A percentile compares a stretch with the other conserved stretches of the same genome.
These are phyloP conservation scores for Lecanicillium sp. DNA, from an alignment of 2,329 filamentous ascomycete genomes.

Conservation along the genomic window DNA sequence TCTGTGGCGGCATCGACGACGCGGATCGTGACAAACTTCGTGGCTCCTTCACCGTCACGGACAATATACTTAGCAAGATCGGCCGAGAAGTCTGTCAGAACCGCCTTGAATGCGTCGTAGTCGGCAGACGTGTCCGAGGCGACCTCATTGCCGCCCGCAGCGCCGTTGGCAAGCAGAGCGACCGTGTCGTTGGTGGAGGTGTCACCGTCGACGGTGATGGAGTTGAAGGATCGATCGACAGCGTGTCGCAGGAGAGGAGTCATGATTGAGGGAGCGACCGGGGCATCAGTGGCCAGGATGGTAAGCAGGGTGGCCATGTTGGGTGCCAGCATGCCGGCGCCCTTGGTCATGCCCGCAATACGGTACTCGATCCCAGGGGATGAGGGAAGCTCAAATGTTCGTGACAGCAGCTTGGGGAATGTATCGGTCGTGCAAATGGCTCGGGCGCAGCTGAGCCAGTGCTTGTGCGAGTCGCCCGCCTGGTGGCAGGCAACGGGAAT, in stretches of 20 bases:
- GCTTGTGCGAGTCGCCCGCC: constrained; percentile 67
- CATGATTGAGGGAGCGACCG: constrained; percentile 62
- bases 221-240: constrained; percentile 84
- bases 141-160: constrained; percentile 66
- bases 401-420: constrained; percentile 90
- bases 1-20: constrained; percentile 67
- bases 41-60: constrained; percentile 92
- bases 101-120: constrained; percentile 60
- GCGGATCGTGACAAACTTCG: constrained; percentile 92
- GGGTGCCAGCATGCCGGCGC: constrained; percentile 97
- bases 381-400: constrained; percentile 75
- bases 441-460: constrained; percentile 80
- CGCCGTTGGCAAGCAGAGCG: constrained; percentile 90
- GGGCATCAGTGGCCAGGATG: constrained; percentile 85
- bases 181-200: constrained; percentile 97
- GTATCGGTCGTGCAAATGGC: constrained; percentile 98
- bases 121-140: constrained; percentile 47
- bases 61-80: constrained; percentile 89
- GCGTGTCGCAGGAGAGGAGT: constrained; percentile 64
- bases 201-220: constrained; percentile 93
- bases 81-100: constrained; percentile 70
- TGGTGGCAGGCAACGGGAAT: constrained; percentile 69
- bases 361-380: constrained; percentile 68
- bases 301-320: constrained; percentile 97
- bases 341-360: constrained; percentile 94